Percentiles rank a stretch among this genome's conserved stretches.
Evolutionary conservation across 257 asterid species (phyloP).

Genomic region (Solanum pinnatisectum): DNA sequence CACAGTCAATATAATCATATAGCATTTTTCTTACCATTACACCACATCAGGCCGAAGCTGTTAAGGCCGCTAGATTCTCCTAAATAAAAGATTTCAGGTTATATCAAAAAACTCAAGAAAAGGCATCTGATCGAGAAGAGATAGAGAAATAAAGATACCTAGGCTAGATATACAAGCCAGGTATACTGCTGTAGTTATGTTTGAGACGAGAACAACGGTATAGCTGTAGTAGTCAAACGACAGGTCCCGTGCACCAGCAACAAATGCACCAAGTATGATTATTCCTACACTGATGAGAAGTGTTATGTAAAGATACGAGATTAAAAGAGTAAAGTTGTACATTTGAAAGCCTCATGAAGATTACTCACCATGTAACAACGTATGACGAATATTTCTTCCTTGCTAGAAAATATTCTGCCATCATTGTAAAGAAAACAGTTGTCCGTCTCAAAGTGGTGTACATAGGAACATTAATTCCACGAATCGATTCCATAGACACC

Average conservation of each 20-base stretch:
- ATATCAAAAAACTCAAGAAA: background rate
- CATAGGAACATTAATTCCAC: slow-evolving; percentile 14
- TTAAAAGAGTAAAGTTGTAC: background rate
- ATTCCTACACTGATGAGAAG: slow-evolving; percentile 13
- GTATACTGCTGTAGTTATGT: slow-evolving; percentile 14
- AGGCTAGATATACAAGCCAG: slow-evolving; percentile 11
- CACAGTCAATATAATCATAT: background rate
- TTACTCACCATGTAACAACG: slow-evolving; percentile 5
- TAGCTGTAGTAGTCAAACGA: slow-evolving; percentile 8
- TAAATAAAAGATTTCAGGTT: background rate
- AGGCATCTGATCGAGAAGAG: background rate
- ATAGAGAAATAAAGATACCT: background rate
- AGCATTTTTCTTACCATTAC: slow-evolving; percentile 1
- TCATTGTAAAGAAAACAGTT: slow-evolving; percentile 11
- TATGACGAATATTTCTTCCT: slow-evolving; percentile 1
- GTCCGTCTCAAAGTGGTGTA: slow-evolving; percentile 16
- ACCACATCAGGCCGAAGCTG: slow-evolving; percentile 15
- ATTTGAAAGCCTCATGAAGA: background rate
- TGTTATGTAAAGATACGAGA: background rate
- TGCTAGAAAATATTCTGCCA: slow-evolving; percentile 4
- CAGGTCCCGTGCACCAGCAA: slow-evolving; percentile 20
- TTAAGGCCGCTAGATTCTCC: slow-evolving; percentile 7
- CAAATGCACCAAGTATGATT: slow-evolving; percentile 11
- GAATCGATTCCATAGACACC: slow-evolving; percentile 18
- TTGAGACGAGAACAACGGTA: slow-evolving; percentile 5